Conservation (phyloP, 2,329 filamentous ascomycete species). For the Blastomyces gilchristii region DNA sequence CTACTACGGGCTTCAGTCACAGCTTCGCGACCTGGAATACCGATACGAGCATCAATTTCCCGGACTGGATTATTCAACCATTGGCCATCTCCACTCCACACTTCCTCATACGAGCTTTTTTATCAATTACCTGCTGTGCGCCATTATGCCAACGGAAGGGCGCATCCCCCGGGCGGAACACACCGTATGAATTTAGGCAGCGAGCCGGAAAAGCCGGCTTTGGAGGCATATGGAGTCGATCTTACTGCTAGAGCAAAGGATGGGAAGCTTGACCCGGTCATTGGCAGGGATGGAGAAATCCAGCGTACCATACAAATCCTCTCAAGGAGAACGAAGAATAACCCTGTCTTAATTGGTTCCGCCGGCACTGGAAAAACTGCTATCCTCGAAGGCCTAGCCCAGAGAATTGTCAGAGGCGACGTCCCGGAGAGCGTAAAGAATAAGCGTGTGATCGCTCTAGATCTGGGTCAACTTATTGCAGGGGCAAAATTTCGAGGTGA, state of each 20-base stretch:
- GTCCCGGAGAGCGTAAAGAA: constrained; percentile 94
- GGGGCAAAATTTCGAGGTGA: constrained; percentile 93
- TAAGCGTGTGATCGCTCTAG: constrained; percentile 76
- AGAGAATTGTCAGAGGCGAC: constrained; percentile 82
- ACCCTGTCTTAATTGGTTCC: constrained; percentile 84
- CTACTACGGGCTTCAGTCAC: constrained; percentile 5
- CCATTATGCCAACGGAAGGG: constrained; percentile 51
- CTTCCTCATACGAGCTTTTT: not conserved
- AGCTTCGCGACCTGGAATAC: constrained; percentile 1
- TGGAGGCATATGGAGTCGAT: constrained; percentile 87
- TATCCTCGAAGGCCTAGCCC: constrained; percentile 78
- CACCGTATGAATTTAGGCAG: constrained; percentile 84
- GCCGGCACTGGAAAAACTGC: constrained; percentile 92
- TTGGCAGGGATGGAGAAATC: constrained; percentile 84
- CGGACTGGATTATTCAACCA: constrained; percentile 3
- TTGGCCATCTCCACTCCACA: not conserved
- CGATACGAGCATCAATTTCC: constrained; percentile 2
- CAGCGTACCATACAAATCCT: constrained; percentile 90
- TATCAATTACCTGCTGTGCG: constrained; percentile 19
- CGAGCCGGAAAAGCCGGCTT: constrained; percentile 66
- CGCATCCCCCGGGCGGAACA: constrained; percentile 82
- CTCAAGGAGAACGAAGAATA: constrained; percentile 88
- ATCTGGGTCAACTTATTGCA: constrained; percentile 85
- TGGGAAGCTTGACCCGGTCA: constrained; percentile 91
- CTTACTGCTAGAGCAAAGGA: constrained; percentile 73